Base-by-base conservation (phyloP, 805 yeast genomes). In the Saccharomycopsis oosterbeekiorum region DNA sequence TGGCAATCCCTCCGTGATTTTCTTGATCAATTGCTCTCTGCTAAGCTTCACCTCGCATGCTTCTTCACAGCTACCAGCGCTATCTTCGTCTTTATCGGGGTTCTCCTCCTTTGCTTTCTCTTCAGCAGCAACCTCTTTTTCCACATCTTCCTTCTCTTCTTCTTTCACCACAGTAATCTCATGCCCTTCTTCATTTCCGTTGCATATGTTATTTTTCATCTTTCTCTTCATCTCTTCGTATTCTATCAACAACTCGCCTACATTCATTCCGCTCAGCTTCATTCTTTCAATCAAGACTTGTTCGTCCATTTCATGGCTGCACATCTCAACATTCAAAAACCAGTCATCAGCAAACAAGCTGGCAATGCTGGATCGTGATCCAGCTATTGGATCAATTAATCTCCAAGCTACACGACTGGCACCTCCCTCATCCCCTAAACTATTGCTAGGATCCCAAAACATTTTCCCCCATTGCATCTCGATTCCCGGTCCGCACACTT, bases 381-480 rank as follows among this genome's bases (percentile, higher is more conserved):
- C 68, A 0, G 80, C 75, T 24, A 81, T 74, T 2, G 90, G 89
- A 68, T 87, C 91, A 67, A 86, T 81, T 58, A 88, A 72, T 70
- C 87, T 81, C 90, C 92, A 86, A 9, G 89, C 84, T 6, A 78
- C 83, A 67, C 94, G 77, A 1, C 91, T 82, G 29, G 86, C 84
- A 12, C 85, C 85, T 0, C 80, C 70, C 54, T 80, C 78, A 37
- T 79, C 80, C 10, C 53, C 53, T 24, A 47, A 21, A 26, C 53
- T 47, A 12, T 47, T 47, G 34, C 21, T 47, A 47, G 19, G 53
- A 14, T 47, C 53, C 53, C 53, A 47, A 71, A 80, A 84, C 63
- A 78, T 83, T 60, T 82, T 79, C 0, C 90, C 91, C 77, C 82
- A 82, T 67, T 81, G 83, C 70, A 83, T 86, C 68, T 88, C 94